Percentiles rank a stretch among this genome's conserved stretches.
Conservation (phyloP, 345 rosid species). For the Lepidium didymum region DNA sequence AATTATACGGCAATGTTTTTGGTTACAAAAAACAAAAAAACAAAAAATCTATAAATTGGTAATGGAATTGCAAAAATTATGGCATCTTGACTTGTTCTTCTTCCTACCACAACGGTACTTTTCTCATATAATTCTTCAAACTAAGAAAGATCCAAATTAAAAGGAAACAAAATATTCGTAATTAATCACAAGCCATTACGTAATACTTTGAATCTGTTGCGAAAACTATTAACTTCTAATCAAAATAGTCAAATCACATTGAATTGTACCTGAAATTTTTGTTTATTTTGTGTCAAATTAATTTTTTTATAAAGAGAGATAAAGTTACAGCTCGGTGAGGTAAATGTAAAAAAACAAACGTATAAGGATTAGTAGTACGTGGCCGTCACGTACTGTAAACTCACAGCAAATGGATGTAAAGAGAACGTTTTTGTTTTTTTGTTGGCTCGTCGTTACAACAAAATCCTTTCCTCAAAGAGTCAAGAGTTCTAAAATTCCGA, state of each 20-base stretch:
- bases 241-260: slow-evolving; percentile 10
- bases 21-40: neutral
- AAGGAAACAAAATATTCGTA: neutral
- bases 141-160: slow-evolving; percentile 5
- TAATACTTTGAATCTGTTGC: neutral
- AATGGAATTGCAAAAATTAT: neutral
- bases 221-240: neutral
- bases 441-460: slow-evolving; percentile 41
- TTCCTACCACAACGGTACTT: slow-evolving; percentile 12
- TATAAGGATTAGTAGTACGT: neutral
- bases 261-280: neutral
- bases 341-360: neutral
- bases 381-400: slow-evolving; percentile 28
- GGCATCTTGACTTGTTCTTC: slow-evolving; percentile 20
- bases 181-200: neutral
- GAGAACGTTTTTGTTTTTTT: slow-evolving; percentile 12
- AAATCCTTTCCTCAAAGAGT: slow-evolving; percentile 20
- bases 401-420: slow-evolving; percentile 24
- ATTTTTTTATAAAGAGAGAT: neutral
- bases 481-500: neutral
- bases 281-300: neutral
- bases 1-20: neutral
- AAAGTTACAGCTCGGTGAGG: slow-evolving; percentile 4
- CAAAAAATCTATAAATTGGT: neutral
- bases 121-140: neutral